These are phyloP conservation scores for Stagonosporopsis rhizophila DNA, from an alignment of 2,329 filamentous ascomycete species.

Conservation along the genomic window DNA sequence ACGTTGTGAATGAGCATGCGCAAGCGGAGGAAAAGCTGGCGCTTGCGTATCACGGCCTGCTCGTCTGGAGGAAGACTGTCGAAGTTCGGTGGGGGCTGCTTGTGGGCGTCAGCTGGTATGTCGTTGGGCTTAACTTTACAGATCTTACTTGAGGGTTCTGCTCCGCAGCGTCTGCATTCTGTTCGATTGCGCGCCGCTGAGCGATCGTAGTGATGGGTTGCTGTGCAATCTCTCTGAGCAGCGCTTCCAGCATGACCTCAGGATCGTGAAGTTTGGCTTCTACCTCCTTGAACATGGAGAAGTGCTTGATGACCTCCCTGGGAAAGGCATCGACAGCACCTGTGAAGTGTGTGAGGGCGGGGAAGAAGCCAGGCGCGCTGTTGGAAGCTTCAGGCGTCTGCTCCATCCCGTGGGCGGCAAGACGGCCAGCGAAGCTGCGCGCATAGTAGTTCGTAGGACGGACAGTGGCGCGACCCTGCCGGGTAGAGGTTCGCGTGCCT, in stretches of 20 bases:
- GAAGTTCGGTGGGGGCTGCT: slow-evolving; percentile 39
- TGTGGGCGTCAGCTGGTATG: slow-evolving; percentile 29
- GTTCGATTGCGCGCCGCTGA: slow-evolving; percentile 34
- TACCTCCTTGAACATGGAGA: slow-evolving; percentile 94
- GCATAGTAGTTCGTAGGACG: slow-evolving; percentile 61
- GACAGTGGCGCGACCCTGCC: slow-evolving; percentile 56
- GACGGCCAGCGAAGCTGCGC: slow-evolving; percentile 53
- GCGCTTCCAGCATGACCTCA: slow-evolving; percentile 79
- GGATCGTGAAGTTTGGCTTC: slow-evolving; percentile 94
- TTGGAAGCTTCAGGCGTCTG: slow-evolving; percentile 48
- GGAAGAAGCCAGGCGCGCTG: slow-evolving; percentile 63
- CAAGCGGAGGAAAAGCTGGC: slow-evolving; percentile 79
- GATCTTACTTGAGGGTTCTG: slow-evolving; percentile 51
- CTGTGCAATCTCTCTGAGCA: slow-evolving; percentile 69
- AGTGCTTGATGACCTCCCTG: slow-evolving; percentile 93
- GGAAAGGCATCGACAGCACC: slow-evolving; percentile 92
- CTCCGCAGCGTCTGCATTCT: slow-evolving; percentile 44
- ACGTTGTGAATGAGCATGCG: slow-evolving; percentile 82
- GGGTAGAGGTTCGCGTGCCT: slow-evolving; percentile 51
- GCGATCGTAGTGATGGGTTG: slow-evolving; percentile 53
- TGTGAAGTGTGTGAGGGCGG: slow-evolving; percentile 77
- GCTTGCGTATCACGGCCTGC: slow-evolving; percentile 67
- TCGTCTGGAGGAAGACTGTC: slow-evolving; percentile 42
- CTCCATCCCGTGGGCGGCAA: slow-evolving; percentile 45
- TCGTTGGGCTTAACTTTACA: slow-evolving; percentile 39